A percentile compares a stretch with the other conserved stretches of the same genome.
Conservation (phyloP, 371 early-diverging fungal species). For the Mucor lusitanicus region DNA sequence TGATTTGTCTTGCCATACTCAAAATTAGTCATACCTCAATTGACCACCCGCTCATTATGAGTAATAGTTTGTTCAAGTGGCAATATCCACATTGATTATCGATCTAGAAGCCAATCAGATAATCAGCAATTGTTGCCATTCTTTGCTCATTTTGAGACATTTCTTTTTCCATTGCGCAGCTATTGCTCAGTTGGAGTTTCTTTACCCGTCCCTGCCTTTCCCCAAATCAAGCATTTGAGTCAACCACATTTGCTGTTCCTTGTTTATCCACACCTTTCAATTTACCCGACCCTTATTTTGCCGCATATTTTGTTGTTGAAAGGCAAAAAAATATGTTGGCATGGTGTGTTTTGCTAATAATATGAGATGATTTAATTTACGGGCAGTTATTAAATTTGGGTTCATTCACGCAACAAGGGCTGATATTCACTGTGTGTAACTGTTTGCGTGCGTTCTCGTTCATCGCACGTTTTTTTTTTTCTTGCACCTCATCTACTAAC, state of each 20-base stretch:
- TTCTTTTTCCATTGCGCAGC: slow-evolving; percentile 1
- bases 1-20: slow-evolving; percentile 1
- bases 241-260: neutral
- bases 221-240: neutral
- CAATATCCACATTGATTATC: slow-evolving; percentile 11
- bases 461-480: neutral
- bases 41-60: neutral
- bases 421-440: neutral
- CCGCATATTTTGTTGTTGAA: neutral
- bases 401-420: neutral
- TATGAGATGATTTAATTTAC: neutral
- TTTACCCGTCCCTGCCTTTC: neutral
- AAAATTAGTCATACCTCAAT: slow-evolving; percentile 15
- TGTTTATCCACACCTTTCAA: neutral
- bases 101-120: neutral
- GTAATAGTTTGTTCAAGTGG: slow-evolving; percentile 4
- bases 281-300: slow-evolving; percentile 5
- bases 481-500: neutral
- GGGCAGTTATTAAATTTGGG: neutral
- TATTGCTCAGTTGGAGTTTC: neutral
- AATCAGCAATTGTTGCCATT: neutral
- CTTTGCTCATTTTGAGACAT: neutral
- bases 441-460: neutral
- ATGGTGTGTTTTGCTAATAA: neutral
- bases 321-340: neutral